phyloP scores from a whole-genome alignment of 257 asterid species.

The Euphrasia confusa region DNA sequence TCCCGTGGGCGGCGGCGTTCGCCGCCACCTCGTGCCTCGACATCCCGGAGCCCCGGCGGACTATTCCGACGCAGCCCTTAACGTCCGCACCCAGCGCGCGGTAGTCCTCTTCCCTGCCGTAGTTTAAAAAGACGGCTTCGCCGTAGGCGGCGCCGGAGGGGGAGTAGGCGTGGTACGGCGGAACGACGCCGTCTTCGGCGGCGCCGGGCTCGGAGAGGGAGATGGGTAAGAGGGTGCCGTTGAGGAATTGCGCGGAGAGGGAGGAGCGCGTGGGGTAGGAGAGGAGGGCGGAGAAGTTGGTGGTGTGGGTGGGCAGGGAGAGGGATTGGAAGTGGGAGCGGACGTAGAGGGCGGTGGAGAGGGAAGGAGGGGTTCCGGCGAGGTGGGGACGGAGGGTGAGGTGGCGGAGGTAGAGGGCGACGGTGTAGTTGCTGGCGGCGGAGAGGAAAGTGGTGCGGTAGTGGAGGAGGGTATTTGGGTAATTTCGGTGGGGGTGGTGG shows the following conservation, averaged over 20 bases:
- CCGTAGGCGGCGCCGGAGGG: slow-evolving; percentile 80
- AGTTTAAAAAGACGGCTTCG: slow-evolving; percentile 59
- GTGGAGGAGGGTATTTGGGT: slow-evolving; percentile 25
- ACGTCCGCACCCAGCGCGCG: slow-evolving; percentile 47
- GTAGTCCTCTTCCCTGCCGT: slow-evolving; percentile 76
- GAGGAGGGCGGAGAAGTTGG: slow-evolving; percentile 64
- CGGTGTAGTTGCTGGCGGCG: slow-evolving; percentile 61
- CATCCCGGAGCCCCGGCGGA: slow-evolving; percentile 67
- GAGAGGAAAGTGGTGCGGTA: slow-evolving; percentile 45
- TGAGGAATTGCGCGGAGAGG: slow-evolving; percentile 41
- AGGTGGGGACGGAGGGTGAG: slow-evolving; percentile 94
- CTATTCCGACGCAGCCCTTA: slow-evolving; percentile 68
- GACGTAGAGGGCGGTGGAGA: slow-evolving; percentile 61
- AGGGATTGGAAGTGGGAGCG: slow-evolving; percentile 56
- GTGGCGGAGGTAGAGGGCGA: slow-evolving; percentile 73
- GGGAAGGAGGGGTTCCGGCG: slow-evolving; percentile 70
- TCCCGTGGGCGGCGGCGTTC: slow-evolving; percentile 75
- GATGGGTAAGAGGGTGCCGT: slow-evolving; percentile 39
- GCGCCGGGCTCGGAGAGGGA: slow-evolving; percentile 47
- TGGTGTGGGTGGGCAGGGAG: slow-evolving; percentile 41
- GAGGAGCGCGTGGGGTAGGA: slow-evolving; percentile 71
- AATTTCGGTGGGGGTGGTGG: slow-evolving; percentile 16
- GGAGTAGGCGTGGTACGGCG: slow-evolving; percentile 92
- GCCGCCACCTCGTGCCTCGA: slow-evolving; percentile 66
- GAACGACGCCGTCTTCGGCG: slow-evolving; percentile 34